Evolutionary conservation across 495 filamentous ascomycete genomes (phyloP), one percentile per base, ranked within the genome.

Genomic region (Parathielavia hyrcaniae): DNA sequence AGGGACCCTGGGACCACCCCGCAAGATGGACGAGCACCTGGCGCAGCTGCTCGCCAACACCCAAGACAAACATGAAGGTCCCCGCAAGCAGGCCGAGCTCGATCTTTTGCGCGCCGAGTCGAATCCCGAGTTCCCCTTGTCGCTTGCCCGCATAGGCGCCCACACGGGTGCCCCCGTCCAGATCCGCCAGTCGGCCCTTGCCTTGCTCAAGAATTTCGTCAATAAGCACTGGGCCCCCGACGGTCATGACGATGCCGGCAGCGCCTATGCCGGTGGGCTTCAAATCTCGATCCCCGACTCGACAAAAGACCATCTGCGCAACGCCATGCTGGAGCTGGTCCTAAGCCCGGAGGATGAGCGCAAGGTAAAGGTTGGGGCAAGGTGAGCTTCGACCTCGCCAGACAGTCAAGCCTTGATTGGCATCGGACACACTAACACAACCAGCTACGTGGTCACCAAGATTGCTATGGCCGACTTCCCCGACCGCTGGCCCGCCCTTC

Each of bases 381-480:
- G 79, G 78, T 80, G 67, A 49, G 73, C 61, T 30, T 12, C 23
- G 44, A 45, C 22, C 13, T 30, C 34, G 32, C 50, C 16, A 38
- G 19, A 11, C 46, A 14, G 22, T 53, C 23, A 12, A 45, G 11
- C 7, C 6, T 23, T 13, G 26, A 30, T 23, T 13, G 26, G 6
- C 26, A 30, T 30, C 26, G n/a, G 51, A 41, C 26, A 44, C 20
- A 47, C 48, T 62, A 22, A 58, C 44, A 3, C 47, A 22, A 16
- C 22, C 64, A 83, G 92, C 69, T 87, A 86, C 66, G 89, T 88
- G n/a, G 89, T 97, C 53, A 90, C 89, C 77, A 97, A 97, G 75
- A 95, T 98, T 61, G 93, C 95, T 52, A 86, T 84, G 57, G 82
- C 83, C 65, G 93, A 98, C 74, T 98, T 92, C 68, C 93, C 93